Evolutionary conservation across 139 green algal species (phyloP).

Genomic region (Volvox reticuliferus): DNA sequence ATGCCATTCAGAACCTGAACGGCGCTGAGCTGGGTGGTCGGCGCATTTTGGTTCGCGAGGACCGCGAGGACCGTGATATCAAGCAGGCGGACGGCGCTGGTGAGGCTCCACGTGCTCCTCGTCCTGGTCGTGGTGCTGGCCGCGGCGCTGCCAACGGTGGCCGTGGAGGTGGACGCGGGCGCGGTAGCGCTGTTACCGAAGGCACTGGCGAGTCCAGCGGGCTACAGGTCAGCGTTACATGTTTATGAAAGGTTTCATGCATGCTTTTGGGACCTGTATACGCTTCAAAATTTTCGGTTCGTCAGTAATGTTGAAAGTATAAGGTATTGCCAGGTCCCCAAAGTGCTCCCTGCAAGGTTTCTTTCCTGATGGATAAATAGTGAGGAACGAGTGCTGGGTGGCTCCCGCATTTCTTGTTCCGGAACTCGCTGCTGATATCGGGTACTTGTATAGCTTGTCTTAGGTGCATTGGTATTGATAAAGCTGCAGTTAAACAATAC

Average conservation of each 20-base stretch:
- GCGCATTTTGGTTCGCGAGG: slow-evolving; percentile 92
- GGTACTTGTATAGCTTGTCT: neutral
- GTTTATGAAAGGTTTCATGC: no score
- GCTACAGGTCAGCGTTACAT: slow-evolving; percentile 66
- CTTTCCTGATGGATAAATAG: neutral
- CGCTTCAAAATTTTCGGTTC: neutral
- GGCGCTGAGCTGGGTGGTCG: slow-evolving; percentile 88
- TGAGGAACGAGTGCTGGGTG: no score
- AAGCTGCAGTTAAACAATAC: no score
- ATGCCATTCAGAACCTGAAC: slow-evolving; percentile 83
- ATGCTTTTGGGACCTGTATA: neutral
- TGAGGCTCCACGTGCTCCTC: slow-evolving; percentile 31
- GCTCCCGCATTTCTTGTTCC: no score
- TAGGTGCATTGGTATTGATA: no score
- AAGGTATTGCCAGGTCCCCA: neutral
- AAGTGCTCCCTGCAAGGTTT: neutral
- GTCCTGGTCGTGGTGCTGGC: slow-evolving; percentile 27
- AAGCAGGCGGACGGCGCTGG: slow-evolving; percentile 78
- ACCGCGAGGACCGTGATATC: slow-evolving; percentile 95
- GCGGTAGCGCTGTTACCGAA: slow-evolving; percentile 45
- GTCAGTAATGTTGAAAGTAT: neutral
- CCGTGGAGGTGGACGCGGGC: slow-evolving; percentile 18
- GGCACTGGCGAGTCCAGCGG: slow-evolving; percentile 68
- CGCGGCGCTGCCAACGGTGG: slow-evolving; percentile 17
- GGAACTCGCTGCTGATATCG: no score